Evolutionary conservation across 192 early-diverging fungal genomes (phyloP).

Genomic region (Gryganskiella cystojenkinii): DNA sequence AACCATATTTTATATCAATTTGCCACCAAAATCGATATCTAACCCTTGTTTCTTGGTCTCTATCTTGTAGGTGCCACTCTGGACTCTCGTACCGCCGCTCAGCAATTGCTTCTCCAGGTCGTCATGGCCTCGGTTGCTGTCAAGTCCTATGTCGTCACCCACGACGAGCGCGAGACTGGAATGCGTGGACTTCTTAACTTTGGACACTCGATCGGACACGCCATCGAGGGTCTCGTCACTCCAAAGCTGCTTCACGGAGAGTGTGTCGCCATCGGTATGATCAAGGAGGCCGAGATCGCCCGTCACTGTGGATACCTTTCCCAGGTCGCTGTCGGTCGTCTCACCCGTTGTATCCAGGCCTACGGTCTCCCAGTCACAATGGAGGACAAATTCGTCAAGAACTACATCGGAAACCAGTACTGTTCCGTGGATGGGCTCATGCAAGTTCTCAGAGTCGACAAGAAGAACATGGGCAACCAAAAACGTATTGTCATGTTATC

Average conservation of each 20-base stretch:
- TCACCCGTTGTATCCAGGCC: conserved; percentile 82
- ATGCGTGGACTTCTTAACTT: conserved; percentile 96
- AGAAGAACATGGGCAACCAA: conserved; percentile 93
- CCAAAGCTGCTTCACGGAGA: conserved; percentile 96
- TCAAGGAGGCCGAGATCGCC: conserved; percentile 94
- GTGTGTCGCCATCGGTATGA: conserved; percentile 95
- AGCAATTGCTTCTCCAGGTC: conserved; percentile 80
- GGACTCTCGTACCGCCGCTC: conserved; percentile 69
- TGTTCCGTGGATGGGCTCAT: conserved; percentile 86
- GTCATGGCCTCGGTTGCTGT: conserved; percentile 89
- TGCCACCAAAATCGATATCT: conserved; percentile 1
- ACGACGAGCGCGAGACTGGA: conserved; percentile 95
- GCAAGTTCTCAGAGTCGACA: conserved; percentile 94
- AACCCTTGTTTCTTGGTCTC: background rate
- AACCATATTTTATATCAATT: background rate
- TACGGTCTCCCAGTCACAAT: conserved; percentile 90
- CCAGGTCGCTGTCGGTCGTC: conserved; percentile 87
- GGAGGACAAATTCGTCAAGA: conserved; percentile 80
- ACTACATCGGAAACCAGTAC: conserved; percentile 66
- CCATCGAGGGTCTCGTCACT: conserved; percentile 91
- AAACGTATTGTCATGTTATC: conserved; percentile 92
- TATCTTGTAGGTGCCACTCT: conserved; percentile 59
- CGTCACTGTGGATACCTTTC: conserved; percentile 87
- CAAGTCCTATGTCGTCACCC: conserved; percentile 95
- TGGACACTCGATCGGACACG: conserved; percentile 97